A percentile compares a stretch with the other conserved stretches of the same genome.
Evolutionary conservation across 768 basidiomycete genomes (phyloP).

Genomic region (Imleria badia): DNA sequence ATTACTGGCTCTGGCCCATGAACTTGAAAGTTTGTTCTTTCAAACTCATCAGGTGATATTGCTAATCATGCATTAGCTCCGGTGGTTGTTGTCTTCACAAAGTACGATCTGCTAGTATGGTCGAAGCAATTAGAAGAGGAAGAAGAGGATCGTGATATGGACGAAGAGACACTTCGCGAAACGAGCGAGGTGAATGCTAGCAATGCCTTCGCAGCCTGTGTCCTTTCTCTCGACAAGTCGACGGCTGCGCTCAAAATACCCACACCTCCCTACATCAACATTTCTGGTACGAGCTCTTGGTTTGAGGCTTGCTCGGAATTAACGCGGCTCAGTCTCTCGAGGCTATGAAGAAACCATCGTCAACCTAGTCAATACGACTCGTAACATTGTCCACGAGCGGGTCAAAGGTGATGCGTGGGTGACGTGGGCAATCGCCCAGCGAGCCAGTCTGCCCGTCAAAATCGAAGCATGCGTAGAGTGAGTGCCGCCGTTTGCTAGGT

Average conservation of each 20-base stretch:
- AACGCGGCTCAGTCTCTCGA: background rate
- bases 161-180: background rate
- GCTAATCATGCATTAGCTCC: background rate
- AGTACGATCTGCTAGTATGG: conserved; percentile 3
- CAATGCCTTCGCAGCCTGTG: background rate
- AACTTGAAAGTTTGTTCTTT: background rate
- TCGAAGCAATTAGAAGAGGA: background rate
- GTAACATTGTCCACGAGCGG: background rate
- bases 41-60: background rate
- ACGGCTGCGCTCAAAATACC: background rate
- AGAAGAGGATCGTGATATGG: background rate
- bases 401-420: conserved; percentile 10
- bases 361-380: background rate
- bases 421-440: conserved; percentile 4
- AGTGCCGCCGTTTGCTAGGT: background rate
- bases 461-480: conserved; percentile 8
- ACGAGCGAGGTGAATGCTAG: background rate
- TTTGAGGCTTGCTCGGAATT: background rate
- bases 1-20: background rate
- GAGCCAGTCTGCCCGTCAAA: conserved; percentile 2
- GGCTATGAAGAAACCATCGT: background rate
- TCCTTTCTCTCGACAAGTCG: background rate
- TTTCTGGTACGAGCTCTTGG: background rate
- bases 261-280: background rate
- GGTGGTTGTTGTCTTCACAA: conserved; percentile 6